A percentile compares a stretch with the other conserved stretches of the same genome.
Evolutionary conservation across 2,329 filamentous ascomycete species (phyloP).

Genomic region (Bisporella sp.): DNA sequence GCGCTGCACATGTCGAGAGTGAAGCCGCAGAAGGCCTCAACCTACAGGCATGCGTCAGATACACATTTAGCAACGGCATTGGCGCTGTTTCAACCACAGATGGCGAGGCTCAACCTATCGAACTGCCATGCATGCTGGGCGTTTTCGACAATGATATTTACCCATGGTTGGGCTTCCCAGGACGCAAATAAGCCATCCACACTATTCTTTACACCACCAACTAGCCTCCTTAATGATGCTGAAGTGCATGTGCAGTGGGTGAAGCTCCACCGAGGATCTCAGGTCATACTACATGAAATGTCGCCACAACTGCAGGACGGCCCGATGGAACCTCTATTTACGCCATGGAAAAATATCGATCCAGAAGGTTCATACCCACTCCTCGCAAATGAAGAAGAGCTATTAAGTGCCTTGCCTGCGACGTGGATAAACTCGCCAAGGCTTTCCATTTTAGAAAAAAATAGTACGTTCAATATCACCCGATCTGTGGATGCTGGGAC

Average conservation of each 20-base stretch:
- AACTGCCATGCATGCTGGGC: slow-evolving; percentile 27
- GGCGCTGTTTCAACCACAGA: slow-evolving; percentile 24
- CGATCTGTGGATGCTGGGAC: too few species aligned
- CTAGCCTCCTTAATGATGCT: slow-evolving; percentile 19
- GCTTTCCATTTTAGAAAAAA: not conserved
- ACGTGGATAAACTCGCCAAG: slow-evolving; percentile 4
- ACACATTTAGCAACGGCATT: slow-evolving; percentile 26
- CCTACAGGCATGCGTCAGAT: slow-evolving; percentile 23
- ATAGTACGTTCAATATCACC: not conserved
- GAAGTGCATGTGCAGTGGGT: slow-evolving; percentile 25
- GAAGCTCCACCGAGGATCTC: slow-evolving; percentile 26
- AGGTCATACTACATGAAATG: slow-evolving; percentile 14
- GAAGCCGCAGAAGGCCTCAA: slow-evolving; percentile 13
- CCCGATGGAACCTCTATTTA: slow-evolving; percentile 18
- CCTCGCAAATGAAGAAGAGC: slow-evolving; percentile 9
- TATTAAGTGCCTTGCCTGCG: slow-evolving; percentile 11
- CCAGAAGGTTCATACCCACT: slow-evolving; percentile 9
- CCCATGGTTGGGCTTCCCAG: slow-evolving; percentile 28
- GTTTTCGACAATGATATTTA: slow-evolving; percentile 26
- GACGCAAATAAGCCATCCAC: slow-evolving; percentile 16
- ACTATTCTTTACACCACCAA: slow-evolving; percentile 28
- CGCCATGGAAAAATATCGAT: slow-evolving; percentile 14
- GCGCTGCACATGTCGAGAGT: slow-evolving; percentile 26
- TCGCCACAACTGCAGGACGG: slow-evolving; percentile 18
- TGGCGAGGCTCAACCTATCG: slow-evolving; percentile 39